Percentiles rank a stretch among this genome's conserved stretches.
phyloP scores from a whole-genome alignment of 495 filamentous ascomycete genomes.

The Chaetomidium leptoderma region DNA sequence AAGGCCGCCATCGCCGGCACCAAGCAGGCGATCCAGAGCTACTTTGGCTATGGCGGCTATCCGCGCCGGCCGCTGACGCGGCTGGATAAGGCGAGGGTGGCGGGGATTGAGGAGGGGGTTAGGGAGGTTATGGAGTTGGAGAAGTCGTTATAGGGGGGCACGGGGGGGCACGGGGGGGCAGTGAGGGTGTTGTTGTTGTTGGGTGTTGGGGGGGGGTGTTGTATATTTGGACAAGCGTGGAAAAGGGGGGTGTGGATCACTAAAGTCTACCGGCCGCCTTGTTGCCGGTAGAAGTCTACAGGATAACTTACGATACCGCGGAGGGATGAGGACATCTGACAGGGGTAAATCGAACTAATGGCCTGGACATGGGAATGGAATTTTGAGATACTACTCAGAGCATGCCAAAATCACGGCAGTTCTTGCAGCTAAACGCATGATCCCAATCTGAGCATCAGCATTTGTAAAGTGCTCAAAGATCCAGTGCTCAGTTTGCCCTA shows the following conservation, averaged over 20 bases:
- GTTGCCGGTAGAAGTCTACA: too few relatives aligned
- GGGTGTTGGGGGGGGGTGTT: too few relatives aligned
- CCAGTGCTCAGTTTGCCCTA: too few relatives aligned
- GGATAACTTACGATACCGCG: too few relatives aligned
- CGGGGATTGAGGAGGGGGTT: slow-evolving; percentile 65
- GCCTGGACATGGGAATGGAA: too few relatives aligned
- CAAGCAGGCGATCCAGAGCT: slow-evolving; percentile 76
- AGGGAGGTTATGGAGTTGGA: slow-evolving; percentile 61
- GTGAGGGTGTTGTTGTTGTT: background rate
- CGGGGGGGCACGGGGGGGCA: background rate
- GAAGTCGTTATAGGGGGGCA: slow-evolving; percentile 37
- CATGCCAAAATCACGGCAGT: too few relatives aligned
- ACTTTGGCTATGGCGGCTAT: slow-evolving; percentile 80
- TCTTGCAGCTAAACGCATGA: too few relatives aligned
- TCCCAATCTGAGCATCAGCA: too few relatives aligned
- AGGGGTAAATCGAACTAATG: too few relatives aligned
- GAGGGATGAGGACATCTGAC: too few relatives aligned
- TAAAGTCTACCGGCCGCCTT: background rate
- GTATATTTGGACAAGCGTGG: background rate
- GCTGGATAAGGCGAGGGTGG: slow-evolving; percentile 56
- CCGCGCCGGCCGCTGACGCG: slow-evolving; percentile 69
- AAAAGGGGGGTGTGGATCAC: background rate
- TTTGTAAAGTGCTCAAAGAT: too few relatives aligned
- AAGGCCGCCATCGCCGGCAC: slow-evolving; percentile 84
- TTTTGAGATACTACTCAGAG: too few relatives aligned